A percentile compares a stretch with the other conserved stretches of the same genome.
Evolutionary conservation across 2,329 filamentous ascomycete genomes (phyloP).

Genomic region (Beauveria sp.): DNA sequence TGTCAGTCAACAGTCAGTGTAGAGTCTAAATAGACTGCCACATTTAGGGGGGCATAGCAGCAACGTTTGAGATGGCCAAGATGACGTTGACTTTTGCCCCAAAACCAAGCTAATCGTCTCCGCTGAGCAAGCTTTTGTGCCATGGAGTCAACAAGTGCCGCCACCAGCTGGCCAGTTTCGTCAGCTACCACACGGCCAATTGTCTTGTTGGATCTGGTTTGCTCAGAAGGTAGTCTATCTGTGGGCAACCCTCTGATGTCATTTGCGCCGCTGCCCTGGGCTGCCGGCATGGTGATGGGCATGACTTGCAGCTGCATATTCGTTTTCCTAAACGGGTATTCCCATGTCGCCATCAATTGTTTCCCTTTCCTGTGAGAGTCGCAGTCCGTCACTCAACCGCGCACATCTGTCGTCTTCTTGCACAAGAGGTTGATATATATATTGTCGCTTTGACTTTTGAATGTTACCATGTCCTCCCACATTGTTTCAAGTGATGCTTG

Average conservation of each 20-base stretch:
- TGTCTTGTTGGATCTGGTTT: neutral
- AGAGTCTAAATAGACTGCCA: neutral
- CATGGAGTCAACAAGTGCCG: neutral
- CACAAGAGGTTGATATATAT: fast-evolving
- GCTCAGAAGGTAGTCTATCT: neutral
- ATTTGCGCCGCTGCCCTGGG: neutral
- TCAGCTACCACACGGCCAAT: neutral
- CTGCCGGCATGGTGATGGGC: neutral
- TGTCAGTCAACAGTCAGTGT: neutral
- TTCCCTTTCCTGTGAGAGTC: too few relatives aligned
- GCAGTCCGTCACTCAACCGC: too few relatives aligned
- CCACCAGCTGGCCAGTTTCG: neutral
- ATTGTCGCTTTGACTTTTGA: too few relatives aligned
- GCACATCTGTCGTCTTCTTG: too few relatives aligned
- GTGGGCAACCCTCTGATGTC: neutral
- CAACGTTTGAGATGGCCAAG: neutral
- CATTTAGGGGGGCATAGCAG: neutral
- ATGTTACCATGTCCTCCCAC: too few relatives aligned
- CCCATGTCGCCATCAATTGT: neutral
- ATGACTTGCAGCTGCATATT: neutral
- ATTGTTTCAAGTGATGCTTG: too few relatives aligned
- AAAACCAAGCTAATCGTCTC: slow-evolving; percentile 6
- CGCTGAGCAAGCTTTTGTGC: neutral
- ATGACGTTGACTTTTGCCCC: slow-evolving; percentile 8
- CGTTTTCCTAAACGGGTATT: neutral